Evolutionary conservation across 2,329 filamentous ascomycete species (phyloP), one percentile per base, ranked within the genome.

Genomic region (Emydomyces testavorans): DNA sequence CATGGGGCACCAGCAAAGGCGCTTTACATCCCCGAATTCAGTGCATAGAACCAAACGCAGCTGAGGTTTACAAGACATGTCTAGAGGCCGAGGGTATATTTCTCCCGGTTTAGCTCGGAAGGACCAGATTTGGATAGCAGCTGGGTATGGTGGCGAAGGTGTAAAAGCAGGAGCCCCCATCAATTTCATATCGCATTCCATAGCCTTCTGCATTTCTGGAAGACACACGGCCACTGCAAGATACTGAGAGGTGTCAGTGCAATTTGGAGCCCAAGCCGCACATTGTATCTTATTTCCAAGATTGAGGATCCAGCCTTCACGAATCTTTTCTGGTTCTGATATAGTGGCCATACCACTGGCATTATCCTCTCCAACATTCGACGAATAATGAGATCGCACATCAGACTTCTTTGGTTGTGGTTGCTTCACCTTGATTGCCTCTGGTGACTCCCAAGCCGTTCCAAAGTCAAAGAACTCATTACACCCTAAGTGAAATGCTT

Each of bases 121-220:
- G 4, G 71, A 65, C 78, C 78, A 81, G 5, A 82, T 71, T 52
- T 80, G 77, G 26, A 81, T 68, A 2, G 69, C 70, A 11, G 71
- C 68, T 13, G 71, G 68, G 51, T 70, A 72, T 13, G 69, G 62
- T 5, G 64, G 59, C 3, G 72, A 71, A 7, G 75, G 66, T 13
- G 65, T 65, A 56, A 78, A 79, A 3, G 76, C 69, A 15, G 73
- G 70, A 6, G 70, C 64, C 46, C 50, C 62, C 51, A 57, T 63
- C 54, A 53, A 64, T 36, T 53, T 59, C 46, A 53, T 58, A 34
- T 56, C 50, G n/a, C 55, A 52, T 34, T 62, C 57, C 13, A 52
- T 36, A 44, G 54, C 50, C 48, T 67, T 65, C 50, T 71, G 65
- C 24, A 62, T 57, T 8, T 64, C 57, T 6, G 62, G 58, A 18